Base-by-base conservation (phyloP, 2,329 filamentous ascomycete genomes). In the Diaporthe nobilis region DNA sequence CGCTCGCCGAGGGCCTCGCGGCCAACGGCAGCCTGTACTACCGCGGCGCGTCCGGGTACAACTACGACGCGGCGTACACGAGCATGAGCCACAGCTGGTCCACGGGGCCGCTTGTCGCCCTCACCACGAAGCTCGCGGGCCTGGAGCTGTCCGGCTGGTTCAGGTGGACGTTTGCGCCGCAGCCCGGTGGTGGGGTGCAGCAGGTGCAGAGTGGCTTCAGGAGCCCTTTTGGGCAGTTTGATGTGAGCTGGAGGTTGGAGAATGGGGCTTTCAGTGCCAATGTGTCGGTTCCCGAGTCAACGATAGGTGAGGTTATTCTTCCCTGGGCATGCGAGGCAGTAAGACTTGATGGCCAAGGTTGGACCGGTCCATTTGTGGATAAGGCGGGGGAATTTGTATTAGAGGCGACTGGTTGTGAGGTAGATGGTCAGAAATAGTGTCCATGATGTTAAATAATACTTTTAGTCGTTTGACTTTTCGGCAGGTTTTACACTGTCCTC, bases 11-110 rank as follows among this genome's bases (percentile, higher is more conserved):
- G 42, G 75, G 75, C 10, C 74, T 72, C 15, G 67, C 25, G 12
- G 67, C 75, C 44, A 73, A 76, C 60, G 75, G 75, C 37, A 72
- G 55, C 39, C 60, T 77, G 68, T 68, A 63, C 20, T 77, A 75
- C 44, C 47, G 65, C 2, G 65, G 65, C 31, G 65, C 65, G 12
- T 68, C 65, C 12, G 65, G 65, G 6, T 68, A 68, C 65, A 68
- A 68, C 47, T 53, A 53, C 44, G 65, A 68, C 47, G 65, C 72
- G 51, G 58, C 72, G 1, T 77, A 77, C n/a, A 71, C 72, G 7
- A 72, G 65, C 28, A 70, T 71, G 39, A 63, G 72, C 17, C 75
- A 77, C 60, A 70, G 72, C 44, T 77, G 75, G 75, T 65, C 63
- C 20, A 72, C 75, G 15, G 75, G 75, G 8, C 73, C 75, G 7